Evolutionary conservation across 2,329 filamentous ascomycete species (phyloP), one percentile per base, ranked within the genome.

Genomic region (Alternaria atra): DNA sequence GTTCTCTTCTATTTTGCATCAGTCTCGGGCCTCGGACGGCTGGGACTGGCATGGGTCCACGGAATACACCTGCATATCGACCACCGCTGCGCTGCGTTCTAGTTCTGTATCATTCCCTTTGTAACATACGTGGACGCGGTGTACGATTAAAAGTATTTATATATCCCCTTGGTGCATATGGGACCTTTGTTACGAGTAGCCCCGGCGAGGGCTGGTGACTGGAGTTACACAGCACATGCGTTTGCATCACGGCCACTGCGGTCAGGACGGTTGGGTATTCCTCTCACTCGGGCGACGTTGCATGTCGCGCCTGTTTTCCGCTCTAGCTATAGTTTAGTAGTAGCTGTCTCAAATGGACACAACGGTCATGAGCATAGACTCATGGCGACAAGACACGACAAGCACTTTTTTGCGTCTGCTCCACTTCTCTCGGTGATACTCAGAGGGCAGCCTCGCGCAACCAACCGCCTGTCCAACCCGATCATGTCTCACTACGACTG

Each of bases 81-180:
- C 52, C 47, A 63, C 63, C 57, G 67, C 57, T 60, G 43, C 47
- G 54, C 53, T 67, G 60, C 63, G 53, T 70, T 66, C 57, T 65
- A 62, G 52, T 59, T 60, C 39, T 71, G 70, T 73, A 73, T 55
- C 59, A 58, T 68, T 62, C 67, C 66, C 65, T 67, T 55, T 66
- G 63, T 48, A 52, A 55, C 63, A 57, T 61, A 55, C 43, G 53
- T 55, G 54, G 58, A 58, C 43, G 64, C 64, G 63, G 67, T 74
- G 72, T 73, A 74, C 64, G 65, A 73, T 66, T 67, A 74, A 74
- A 74, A 74, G 72, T 65, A 73, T 69, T 63, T 64, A 63, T 72
- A 68, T 71, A 64, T 70, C 60, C 63, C 59, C 39, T 65, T 58
- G 52, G 48, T 69, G 29, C 46, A 57, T 48, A 9, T 37, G 29